Percentiles rank a stretch among this genome's conserved stretches.
Conservation (phyloP, 1,139 yeast species). For the Taiozyma sp. region DNA sequence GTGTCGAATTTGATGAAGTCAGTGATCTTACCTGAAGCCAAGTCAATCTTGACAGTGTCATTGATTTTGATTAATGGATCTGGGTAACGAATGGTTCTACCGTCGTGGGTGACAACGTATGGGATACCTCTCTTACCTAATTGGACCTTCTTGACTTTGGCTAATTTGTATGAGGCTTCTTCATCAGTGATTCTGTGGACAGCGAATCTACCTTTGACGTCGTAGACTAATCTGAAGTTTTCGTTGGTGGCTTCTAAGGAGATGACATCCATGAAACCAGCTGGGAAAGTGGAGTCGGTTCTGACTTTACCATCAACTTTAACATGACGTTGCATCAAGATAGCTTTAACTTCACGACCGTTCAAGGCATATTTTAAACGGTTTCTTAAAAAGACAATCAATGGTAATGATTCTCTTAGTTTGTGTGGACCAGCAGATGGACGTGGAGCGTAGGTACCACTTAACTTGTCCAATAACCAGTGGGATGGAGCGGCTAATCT, state of each 20-base stretch:
- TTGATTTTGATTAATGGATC: conserved; percentile 94
- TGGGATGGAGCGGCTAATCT: conserved; percentile 99
- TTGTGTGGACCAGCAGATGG: conserved; percentile 99
- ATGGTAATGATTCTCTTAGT: conserved; percentile 98
- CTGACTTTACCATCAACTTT: conserved; percentile 99
- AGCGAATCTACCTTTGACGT: conserved; percentile 97
- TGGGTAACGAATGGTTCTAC: conserved; percentile 99
- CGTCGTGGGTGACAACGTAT: conserved; percentile 98
- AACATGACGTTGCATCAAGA: conserved; percentile 98
- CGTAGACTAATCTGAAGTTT: conserved; percentile 98
- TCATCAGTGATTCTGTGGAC: conserved; percentile 99
- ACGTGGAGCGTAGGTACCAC: conserved; percentile 99
- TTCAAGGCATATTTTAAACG: conserved; percentile 98
- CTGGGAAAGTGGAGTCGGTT: conserved; percentile 98
- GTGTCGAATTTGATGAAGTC: conserved; percentile 93
- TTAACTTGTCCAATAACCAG: conserved; percentile 99
- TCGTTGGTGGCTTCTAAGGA: conserved; percentile 97
- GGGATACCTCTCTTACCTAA: conserved; percentile 98
- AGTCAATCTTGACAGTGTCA: conserved; percentile 96
- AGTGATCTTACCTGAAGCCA: conserved; percentile 91
- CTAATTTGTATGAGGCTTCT: conserved; percentile 97
- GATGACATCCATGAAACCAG: conserved; percentile 99
- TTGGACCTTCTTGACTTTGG: conserved; percentile 96
- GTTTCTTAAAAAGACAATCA: conserved; percentile 97
- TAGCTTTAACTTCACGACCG: conserved; percentile 99